phyloP scores from a whole-genome alignment of 306 rosid species.

The Vachellia pachyceras region DNA sequence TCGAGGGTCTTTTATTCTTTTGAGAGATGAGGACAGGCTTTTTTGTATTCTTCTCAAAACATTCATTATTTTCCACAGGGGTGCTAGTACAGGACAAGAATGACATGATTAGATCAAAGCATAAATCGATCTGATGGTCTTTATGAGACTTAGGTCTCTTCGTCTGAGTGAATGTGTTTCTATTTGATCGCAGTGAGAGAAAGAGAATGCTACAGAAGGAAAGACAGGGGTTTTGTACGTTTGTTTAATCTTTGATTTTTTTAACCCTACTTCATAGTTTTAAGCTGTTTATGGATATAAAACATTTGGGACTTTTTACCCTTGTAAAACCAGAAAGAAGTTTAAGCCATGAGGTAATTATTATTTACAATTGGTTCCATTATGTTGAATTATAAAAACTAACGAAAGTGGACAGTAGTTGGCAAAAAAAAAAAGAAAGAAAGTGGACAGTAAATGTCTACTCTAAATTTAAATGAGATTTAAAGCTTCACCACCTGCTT shows the following conservation, averaged over 20 bases:
- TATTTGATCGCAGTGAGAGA: neutral
- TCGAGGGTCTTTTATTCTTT: neutral
- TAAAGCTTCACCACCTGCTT: slow-evolving; percentile 36
- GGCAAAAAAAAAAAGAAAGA: no score
- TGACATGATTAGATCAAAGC: neutral
- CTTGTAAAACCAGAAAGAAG: neutral
- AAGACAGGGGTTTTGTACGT: neutral
- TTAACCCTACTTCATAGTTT: neutral
- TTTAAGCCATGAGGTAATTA: slow-evolving; percentile 16
- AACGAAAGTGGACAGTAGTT: slow-evolving; percentile 28
- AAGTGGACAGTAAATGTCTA: slow-evolving; percentile 23
- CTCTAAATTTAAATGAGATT: slow-evolving; percentile 25
- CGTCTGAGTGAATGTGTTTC: neutral
- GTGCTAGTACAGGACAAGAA: neutral
- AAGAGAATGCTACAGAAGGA: slow-evolving; percentile 16
- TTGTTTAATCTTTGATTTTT: neutral
- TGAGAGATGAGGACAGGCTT: neutral
- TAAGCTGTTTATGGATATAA: neutral
- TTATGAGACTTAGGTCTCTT: neutral
- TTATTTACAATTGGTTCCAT: slow-evolving; percentile 2
- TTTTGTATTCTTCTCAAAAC: neutral
- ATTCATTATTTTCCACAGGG: neutral
- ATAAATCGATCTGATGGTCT: neutral
- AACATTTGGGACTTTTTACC: slow-evolving; percentile 3
- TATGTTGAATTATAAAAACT: slow-evolving; percentile 28